These are phyloP conservation scores for Warburgia ugandensis DNA, from an alignment of 164 flowering plant genomes.

Conservation along the genomic window DNA sequence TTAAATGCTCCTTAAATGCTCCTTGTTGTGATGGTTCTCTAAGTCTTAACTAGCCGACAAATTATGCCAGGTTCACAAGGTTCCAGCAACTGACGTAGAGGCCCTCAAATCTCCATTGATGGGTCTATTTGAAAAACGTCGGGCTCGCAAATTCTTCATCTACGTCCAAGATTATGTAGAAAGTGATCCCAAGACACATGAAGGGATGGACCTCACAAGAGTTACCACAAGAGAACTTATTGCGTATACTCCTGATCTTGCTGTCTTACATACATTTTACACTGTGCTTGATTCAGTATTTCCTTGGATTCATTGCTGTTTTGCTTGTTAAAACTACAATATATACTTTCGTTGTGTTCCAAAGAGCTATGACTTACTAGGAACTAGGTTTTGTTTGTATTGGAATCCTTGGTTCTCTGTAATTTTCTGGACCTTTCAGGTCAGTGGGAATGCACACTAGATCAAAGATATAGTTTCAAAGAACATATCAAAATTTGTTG, in stretches of 20 bases:
- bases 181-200: slow-evolving; percentile 85
- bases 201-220: slow-evolving; percentile 82
- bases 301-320: no score
- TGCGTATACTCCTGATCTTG: slow-evolving; percentile 38
- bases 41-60: background rate
- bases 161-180: slow-evolving; percentile 87
- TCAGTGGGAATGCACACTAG: no score
- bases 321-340: no score
- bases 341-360: no score
- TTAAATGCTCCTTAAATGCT: no score
- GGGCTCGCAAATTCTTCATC: slow-evolving; percentile 87
- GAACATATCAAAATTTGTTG: no score
- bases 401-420: no score
- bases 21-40: background rate
- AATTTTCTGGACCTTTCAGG: no score
- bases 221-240: slow-evolving; percentile 78
- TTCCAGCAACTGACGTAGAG: slow-evolving; percentile 93
- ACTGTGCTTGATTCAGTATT: no score
- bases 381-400: no score
- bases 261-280: background rate
- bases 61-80: slow-evolving; percentile 73
- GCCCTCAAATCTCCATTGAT: slow-evolving; percentile 92
- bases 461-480: no score
- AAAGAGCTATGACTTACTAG: no score
- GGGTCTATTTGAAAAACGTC: slow-evolving; percentile 95